These are phyloP conservation scores for Odontarrhena argentea DNA, from an alignment of 345 rosid species.

Conservation along the genomic window DNA sequence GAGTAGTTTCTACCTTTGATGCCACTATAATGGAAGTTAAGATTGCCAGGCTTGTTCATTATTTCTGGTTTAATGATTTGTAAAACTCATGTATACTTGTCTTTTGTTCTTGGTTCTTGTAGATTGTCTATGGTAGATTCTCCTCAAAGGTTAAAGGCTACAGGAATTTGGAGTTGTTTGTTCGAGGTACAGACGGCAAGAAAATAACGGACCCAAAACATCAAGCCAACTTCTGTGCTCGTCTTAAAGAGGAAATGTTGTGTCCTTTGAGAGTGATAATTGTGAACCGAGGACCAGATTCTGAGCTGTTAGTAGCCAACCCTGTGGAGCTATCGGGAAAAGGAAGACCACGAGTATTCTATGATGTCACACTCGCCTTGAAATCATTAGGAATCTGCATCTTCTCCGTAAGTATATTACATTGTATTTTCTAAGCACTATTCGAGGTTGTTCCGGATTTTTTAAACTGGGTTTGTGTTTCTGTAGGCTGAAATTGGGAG, in stretches of 20 bases:
- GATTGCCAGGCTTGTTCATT: not conserved
- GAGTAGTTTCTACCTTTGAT: no score
- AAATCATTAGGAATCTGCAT: conserved; percentile 66
- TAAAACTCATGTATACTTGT: not conserved
- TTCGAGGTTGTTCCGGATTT: not conserved
- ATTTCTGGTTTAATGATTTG: conserved; percentile 5
- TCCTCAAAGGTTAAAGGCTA: conserved; percentile 49
- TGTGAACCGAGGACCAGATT: conserved; percentile 69
- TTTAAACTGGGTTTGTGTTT: not conserved
- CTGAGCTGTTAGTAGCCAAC: conserved; percentile 71
- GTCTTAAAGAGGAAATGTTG: conserved; percentile 60
- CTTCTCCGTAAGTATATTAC: conserved; percentile 52
- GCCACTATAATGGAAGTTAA: not conserved
- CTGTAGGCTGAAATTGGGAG: conserved; percentile 75
- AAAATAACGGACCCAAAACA: conserved; percentile 60
- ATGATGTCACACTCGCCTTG: conserved; percentile 66
- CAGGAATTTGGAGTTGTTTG: conserved; percentile 61
- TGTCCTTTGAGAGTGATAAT: conserved; percentile 61
- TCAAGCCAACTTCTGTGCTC: conserved; percentile 52
- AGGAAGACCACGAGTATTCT: conserved; percentile 81
- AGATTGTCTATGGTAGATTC: conserved; percentile 73
- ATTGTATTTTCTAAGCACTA: not conserved
- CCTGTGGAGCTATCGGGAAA: conserved; percentile 77
- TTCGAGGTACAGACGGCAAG: conserved; percentile 65
- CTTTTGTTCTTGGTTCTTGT: conserved; percentile 29